Base-by-base conservation (phyloP, 1,139 yeast genomes). In the Petasospora fabianii region DNA sequence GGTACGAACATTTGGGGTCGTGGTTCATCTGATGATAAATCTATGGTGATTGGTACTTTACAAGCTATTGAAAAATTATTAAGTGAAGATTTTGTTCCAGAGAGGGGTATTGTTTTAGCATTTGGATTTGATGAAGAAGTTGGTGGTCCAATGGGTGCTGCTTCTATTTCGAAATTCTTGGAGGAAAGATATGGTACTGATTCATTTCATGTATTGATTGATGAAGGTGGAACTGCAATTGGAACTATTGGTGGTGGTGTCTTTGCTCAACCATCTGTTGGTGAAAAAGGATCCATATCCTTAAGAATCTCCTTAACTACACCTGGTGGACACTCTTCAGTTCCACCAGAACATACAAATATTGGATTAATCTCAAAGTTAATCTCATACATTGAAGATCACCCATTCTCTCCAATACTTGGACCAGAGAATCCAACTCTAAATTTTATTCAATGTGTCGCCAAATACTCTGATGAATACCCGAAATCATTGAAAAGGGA, bases 61-160 rank as follows among this genome's bases (percentile, higher is more conserved):
- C 84, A 80, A 51, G 69, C 86, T 6, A 57, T 77, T 27, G 87
- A 81, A 53, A 58, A 66, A 34, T 56, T 80, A 24, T 51, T 77
- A 18, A 39, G 43, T n/a, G 64, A 66, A 35, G 76, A 68, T 1
- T 77, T 68, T 55, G 46, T 53, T 29, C 85, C 87, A 3, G 54
- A 65, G 32, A 70, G 90, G 53, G 69, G 84, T 2, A 57, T 81
- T 3, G 48, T 83, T 6, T 58, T 79, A 4, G 77, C 83, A 0
- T 75, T 77, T 53, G 92, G 92, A 1, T 81, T 75, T 51, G 92
- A 84, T 56, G 94, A 84, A 60, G 94, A 84, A 58, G 70, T 73
- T 29, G 66, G 76, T 28, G 88, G 90, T 5, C 50, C 51, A 14
- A 59, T 64, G 29, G 86, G 87, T 38, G 88, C 87, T 3, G 47